A percentile compares a stretch with the other conserved stretches of the same genome.
phyloP scores from a whole-genome alignment of 2,329 filamentous ascomycete species.

The Penicillium italicum region DNA sequence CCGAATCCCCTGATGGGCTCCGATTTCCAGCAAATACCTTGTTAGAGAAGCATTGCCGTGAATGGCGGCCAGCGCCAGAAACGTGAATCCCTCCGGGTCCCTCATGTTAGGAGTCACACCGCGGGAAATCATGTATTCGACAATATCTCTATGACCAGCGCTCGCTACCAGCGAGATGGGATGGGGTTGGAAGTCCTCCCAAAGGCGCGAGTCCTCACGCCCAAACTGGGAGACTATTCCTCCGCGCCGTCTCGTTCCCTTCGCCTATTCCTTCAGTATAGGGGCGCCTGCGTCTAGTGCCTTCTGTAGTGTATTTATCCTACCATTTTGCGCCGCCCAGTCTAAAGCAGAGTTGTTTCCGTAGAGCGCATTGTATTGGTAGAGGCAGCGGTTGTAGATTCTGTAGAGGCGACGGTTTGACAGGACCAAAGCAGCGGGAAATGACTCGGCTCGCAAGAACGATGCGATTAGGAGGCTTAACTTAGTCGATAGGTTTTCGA shows the following conservation, averaged over 20 bases:
- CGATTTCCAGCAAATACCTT: background rate
- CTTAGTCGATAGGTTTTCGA: background rate
- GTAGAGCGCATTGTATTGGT: background rate
- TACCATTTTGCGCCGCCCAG: background rate
- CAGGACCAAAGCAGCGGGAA: background rate
- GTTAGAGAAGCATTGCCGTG: background rate
- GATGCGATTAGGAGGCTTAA: background rate
- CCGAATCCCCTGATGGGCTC: background rate
- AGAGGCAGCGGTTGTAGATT: background rate
- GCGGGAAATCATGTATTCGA: background rate
- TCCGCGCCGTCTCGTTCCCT: background rate
- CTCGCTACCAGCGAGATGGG: background rate
- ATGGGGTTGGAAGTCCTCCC: background rate
- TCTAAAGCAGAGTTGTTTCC: background rate
- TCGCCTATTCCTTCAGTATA: background rate
- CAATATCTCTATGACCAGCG: background rate
- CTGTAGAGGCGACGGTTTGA: background rate
- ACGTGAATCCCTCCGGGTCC: background rate
- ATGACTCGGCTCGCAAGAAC: background rate
- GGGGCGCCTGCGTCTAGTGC: background rate
- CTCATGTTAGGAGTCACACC: background rate
- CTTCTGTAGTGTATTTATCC: background rate
- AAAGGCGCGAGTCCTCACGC: no score
- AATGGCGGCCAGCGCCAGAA: background rate
- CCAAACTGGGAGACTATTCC: background rate